Percentiles rank a stretch among this genome's conserved stretches.
These are phyloP conservation scores for Dichomitus squalens DNA, from an alignment of 1,284 basidiomycete species.

Conservation along the genomic window DNA sequence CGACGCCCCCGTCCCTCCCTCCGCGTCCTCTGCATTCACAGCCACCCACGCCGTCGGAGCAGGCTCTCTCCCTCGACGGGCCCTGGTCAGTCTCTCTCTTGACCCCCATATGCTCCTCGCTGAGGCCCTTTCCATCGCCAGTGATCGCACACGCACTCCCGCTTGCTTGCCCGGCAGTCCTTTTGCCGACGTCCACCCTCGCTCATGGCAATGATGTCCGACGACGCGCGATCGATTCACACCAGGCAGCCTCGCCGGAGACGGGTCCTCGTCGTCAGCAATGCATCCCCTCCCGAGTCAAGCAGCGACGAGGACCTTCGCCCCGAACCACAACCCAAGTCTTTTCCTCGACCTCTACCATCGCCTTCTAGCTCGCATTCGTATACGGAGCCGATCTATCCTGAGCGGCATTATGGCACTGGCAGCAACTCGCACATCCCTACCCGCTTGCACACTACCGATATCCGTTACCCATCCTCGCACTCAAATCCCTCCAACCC, in stretches of 20 bases:
- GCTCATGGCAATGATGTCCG: slow-evolving; percentile 38
- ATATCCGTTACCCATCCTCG: slow-evolving; percentile 41
- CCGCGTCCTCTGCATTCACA: neutral
- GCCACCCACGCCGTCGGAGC: slow-evolving; percentile 4
- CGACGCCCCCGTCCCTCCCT: slow-evolving; percentile 17
- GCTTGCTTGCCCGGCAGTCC: neutral
- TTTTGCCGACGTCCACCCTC: slow-evolving; percentile 1
- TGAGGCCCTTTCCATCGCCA: slow-evolving; percentile 7
- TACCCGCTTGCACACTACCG: slow-evolving; percentile 41
- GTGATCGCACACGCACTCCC: slow-evolving; percentile 22
- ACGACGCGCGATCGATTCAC: slow-evolving; percentile 42
- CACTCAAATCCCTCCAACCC: slow-evolving; percentile 50
- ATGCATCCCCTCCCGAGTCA: slow-evolving; percentile 56
- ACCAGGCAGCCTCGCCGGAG: slow-evolving; percentile 19
- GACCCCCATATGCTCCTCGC: slow-evolving; percentile 10
- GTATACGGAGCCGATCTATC: slow-evolving; percentile 2
- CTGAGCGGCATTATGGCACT: slow-evolving; percentile 18
- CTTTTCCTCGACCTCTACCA: slow-evolving; percentile 30
- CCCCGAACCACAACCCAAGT: slow-evolving; percentile 21
- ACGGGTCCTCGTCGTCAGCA: slow-evolving; percentile 56
- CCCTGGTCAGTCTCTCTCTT: slow-evolving; percentile 15
- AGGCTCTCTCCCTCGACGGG: slow-evolving; percentile 13
- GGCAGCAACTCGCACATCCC: slow-evolving; percentile 33
- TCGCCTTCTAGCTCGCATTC: slow-evolving; percentile 27
- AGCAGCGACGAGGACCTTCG: slow-evolving; percentile 45